Conservation (phyloP, 164 flowering plant genomes). For the Piper longum region DNA sequence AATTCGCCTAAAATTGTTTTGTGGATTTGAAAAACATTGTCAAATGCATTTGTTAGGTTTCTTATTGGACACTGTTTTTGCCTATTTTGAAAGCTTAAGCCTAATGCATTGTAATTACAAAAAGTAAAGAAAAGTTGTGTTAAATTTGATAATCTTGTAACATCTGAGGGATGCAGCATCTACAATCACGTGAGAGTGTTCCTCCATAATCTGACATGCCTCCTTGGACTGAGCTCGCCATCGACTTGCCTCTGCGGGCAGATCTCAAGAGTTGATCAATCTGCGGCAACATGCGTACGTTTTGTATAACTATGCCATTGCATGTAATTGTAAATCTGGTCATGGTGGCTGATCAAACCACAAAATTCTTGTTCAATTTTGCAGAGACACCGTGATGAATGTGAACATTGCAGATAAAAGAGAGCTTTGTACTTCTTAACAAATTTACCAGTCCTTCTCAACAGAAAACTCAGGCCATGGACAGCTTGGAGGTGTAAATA, state of each 20-base stretch:
- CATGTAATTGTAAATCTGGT: background rate
- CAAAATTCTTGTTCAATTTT: conserved; percentile 1
- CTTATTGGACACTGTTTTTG: too few relatives aligned
- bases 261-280: background rate
- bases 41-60: background rate
- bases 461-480: background rate
- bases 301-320: background rate
- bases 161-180: conserved; percentile 5
- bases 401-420: conserved; percentile 5
- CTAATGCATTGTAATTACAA: background rate
- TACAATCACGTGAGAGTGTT: conserved; percentile 10
- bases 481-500: background rate
- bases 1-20: too few relatives aligned
- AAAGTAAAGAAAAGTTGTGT: background rate
- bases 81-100: too few relatives aligned
- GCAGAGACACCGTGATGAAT: conserved; percentile 2
- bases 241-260: conserved; percentile 7
- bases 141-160: background rate
- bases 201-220: conserved; percentile 4
- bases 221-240: conserved; percentile 3
- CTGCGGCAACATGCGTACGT: conserved; percentile 1
- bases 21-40: background rate
- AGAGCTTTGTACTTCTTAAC: background rate
- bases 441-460: background rate
- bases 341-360: background rate